A percentile compares a stretch with the other conserved stretches of the same genome.
These are phyloP conservation scores for Diaporthe destruens DNA, from an alignment of 2,329 filamentous ascomycete genomes.

Conservation along the genomic window DNA sequence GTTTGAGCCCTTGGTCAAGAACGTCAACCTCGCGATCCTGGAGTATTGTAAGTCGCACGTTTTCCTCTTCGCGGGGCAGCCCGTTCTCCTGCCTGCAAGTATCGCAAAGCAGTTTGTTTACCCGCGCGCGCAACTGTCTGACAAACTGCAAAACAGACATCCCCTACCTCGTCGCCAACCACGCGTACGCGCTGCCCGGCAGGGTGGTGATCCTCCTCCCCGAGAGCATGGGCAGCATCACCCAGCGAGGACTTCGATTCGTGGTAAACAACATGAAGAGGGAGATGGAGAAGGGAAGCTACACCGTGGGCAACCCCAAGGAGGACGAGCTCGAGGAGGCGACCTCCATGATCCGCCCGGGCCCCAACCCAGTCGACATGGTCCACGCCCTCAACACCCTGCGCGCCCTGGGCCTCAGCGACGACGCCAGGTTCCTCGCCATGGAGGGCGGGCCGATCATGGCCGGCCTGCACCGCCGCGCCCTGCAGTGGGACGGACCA, in stretches of 20 bases:
- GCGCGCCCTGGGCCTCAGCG: background rate
- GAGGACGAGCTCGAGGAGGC: too few species aligned
- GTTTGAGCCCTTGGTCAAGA: background rate
- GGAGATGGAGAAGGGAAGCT: background rate
- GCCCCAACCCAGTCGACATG: background rate
- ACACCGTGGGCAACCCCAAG: too few species aligned
- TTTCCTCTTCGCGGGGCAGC: too few species aligned
- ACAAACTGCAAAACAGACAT: background rate
- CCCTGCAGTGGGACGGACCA: background rate
- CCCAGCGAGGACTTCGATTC: background rate
- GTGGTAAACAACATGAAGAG: background rate
- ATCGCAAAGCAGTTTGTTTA: background rate
- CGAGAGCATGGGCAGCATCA: background rate
- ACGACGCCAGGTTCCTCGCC: background rate
- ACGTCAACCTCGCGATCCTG: conserved; percentile 1
- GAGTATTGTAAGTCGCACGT: background rate
- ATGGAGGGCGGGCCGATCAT: background rate
- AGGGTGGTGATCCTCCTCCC: background rate
- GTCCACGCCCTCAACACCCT: background rate
- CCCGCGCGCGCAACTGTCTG: background rate
- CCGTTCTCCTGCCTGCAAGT: too few species aligned
- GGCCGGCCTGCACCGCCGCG: background rate
- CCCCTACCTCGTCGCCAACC: background rate
- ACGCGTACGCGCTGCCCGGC: too few species aligned
- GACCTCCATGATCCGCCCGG: background rate